These are phyloP conservation scores for Naumovozyma dairenensis DNA, from an alignment of 805 yeast species.

Conservation along the genomic window DNA sequence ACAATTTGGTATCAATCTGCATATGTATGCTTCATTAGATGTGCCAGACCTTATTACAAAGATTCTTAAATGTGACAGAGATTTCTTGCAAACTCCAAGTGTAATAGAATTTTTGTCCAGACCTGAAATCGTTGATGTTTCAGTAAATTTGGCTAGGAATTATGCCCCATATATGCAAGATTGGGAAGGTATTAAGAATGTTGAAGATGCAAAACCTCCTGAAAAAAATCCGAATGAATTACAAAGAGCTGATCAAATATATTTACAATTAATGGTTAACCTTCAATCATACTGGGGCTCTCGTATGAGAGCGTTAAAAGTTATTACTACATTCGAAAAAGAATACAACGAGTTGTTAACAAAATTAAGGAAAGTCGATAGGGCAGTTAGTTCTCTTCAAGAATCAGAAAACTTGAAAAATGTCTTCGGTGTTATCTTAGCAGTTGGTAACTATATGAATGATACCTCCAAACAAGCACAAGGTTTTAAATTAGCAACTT, in stretches of 20 bases:
- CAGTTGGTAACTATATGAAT: slow-evolving; percentile 95
- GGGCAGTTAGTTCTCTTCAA: slow-evolving; percentile 58
- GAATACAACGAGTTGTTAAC: slow-evolving; percentile 65
- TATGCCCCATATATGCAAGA: slow-evolving; percentile 75
- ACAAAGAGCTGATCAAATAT: slow-evolving; percentile 80
- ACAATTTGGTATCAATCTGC: slow-evolving; percentile 89
- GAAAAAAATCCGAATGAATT: slow-evolving; percentile 67
- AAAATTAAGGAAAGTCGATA: slow-evolving; percentile 62
- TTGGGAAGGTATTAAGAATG: slow-evolving; percentile 39
- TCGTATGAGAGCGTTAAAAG: slow-evolving; percentile 71
- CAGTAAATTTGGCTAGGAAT: slow-evolving; percentile 58
- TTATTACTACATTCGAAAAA: slow-evolving; percentile 60
- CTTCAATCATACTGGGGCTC: slow-evolving; percentile 86
- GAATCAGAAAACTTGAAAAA: slow-evolving; percentile 58
- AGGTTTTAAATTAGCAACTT: slow-evolving; percentile 85
- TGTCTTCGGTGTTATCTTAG: slow-evolving; percentile 73
- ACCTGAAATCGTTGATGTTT: slow-evolving; percentile 64
- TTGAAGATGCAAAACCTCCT: slow-evolving; percentile 36
- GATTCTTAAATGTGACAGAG: slow-evolving; percentile 66
- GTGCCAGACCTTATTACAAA: slow-evolving; percentile 62
- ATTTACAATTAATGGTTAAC: slow-evolving; percentile 72
- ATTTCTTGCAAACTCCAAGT: slow-evolving; percentile 56
- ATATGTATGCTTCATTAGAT: slow-evolving; percentile 51
- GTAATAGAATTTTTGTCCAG: slow-evolving; percentile 78
- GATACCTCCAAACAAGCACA: slow-evolving; percentile 83